Base-by-base conservation (phyloP, 495 filamentous ascomycete species). In the Sporormia fimetaria region DNA sequence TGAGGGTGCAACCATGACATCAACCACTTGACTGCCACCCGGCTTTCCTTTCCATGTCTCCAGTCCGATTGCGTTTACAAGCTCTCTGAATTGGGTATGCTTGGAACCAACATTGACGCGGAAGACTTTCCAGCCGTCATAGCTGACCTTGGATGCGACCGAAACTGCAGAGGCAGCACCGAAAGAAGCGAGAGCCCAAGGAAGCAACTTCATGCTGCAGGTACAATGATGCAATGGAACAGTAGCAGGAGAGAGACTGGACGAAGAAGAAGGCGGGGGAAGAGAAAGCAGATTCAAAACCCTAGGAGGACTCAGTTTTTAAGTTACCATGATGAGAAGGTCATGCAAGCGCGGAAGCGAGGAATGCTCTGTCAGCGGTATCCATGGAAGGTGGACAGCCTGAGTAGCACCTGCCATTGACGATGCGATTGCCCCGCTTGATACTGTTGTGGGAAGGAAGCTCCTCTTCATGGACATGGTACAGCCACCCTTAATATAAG, bases 61-160 rank as follows among this genome's bases (percentile, higher is more conserved):
- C 49, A 53, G 60, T 47, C 25, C 32, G n/a, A 41, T 48, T 21
- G 35, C 46, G 33, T 33, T 52, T 37, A 52, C 25, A 26, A 37
- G 36, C 36, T 37, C 27, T 26, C 46, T 43, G 28, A 60, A 38
- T 35, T 41, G 43, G 37, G 51, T 37, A 37, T 42, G 24, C 43
- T 51, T 17, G 24, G 37, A 32, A 26, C 38, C 54, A 29, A 57
- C 51, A 34, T 47, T 48, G 38, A 61, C 48, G 12, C 66, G 63
- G 32, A 63, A 66, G 38, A 67, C 60, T 44, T 67, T 63, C 50
- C 62, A 69, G 43, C 65, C 66, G 50, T 64, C 58, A 37, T 69
- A 70, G 21, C 52, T 56, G 21, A 58, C 55, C 29, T 49, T 62
- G 6, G 6, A 27, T 9, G 28, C 23, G 5, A 45, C 43, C 3